Evolutionary conservation across 164 flowering plant species (phyloP), one percentile per base, ranked within the genome.

Genomic region (Hamamelis virginiana): DNA sequence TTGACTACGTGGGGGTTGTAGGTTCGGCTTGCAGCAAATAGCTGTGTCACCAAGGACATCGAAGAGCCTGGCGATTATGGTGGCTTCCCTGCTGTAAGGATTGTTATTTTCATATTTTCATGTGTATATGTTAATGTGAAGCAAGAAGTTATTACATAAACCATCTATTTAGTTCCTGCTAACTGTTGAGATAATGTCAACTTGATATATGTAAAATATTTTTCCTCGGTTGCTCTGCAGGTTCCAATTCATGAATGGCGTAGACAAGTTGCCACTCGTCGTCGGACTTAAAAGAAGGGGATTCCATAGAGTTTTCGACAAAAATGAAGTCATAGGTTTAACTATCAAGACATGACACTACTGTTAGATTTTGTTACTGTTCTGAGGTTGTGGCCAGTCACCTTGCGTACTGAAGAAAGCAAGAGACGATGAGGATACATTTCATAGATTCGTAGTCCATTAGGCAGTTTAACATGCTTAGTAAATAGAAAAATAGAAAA

Each of bases 21-120:
- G 97, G 98, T 95, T 12, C 84, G 97, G 23, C 88, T 95, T 68
- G 98, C 97, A 48, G 98, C 91, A 51, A 85, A 83, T 77, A 91
- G 92, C 78, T 82, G 85, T 75, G 94, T 91, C 57, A 89, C 94
- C 23, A 92, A 87, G 79, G 84, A 85, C 83, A 95, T 95, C 66
- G 83, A 15, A 69, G 82, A 86, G 72, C 78, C 92, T 22, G 97
- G 97, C 11, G 97, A 92, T 75, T 95, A 91, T 78, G 97, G 96
- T 51, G 98, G 98, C 77, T 92, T 92, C 72, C 97, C 98, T 68
- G 97, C 97, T 58, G 97, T 94, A 84, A 79, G 88, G 9, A 72
- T 52, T 62, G 5, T 22, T n/a, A 9, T 53, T 47, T 0, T 64
- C 14, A 14, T 26, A 9, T n/a, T 62, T 41, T 13, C 28, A 9